Percentiles rank a stretch among this genome's conserved stretches.
phyloP scores from a whole-genome alignment of 75 land plant genomes.

The Selaginella tamariscina region DNA sequence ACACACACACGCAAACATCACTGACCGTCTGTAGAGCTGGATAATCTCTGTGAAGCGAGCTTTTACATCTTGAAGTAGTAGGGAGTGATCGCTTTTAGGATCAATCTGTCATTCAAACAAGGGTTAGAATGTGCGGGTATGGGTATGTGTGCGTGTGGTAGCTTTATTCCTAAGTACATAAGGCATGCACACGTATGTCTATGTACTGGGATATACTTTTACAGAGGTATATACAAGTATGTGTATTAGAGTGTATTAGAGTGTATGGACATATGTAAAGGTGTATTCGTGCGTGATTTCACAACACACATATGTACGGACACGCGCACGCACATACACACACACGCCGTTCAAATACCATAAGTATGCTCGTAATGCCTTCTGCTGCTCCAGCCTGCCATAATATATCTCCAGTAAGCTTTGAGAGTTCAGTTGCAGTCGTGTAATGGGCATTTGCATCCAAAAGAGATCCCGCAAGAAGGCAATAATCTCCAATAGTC shows the following conservation, averaged over 20 bases:
- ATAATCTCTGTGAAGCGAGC: constrained; percentile 68
- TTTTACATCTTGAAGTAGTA: constrained; percentile 69
- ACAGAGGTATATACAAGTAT: too few relatives aligned
- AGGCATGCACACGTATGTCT: too few relatives aligned
- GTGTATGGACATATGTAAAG: too few relatives aligned
- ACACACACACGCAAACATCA: too few relatives aligned
- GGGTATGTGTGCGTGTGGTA: too few relatives aligned
- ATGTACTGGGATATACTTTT: too few relatives aligned
- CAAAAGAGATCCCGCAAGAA: constrained; percentile 90
- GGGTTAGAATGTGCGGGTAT: too few relatives aligned
- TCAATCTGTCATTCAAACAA: not conserved
- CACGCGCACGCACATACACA: too few relatives aligned
- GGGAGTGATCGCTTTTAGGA: constrained; percentile 33
- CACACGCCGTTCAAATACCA: constrained; percentile 46
- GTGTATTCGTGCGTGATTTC: too few relatives aligned
- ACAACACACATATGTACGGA: too few relatives aligned
- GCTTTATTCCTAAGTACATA: too few relatives aligned
- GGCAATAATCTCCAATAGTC: constrained; percentile 88
- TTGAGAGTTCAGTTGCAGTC: constrained; percentile 82
- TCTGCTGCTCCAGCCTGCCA: constrained; percentile 98
- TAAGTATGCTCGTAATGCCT: constrained; percentile 83
- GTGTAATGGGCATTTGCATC: constrained; percentile 92
- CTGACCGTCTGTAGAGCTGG: constrained; percentile 51
- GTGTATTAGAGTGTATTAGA: too few relatives aligned
- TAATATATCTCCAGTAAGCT: constrained; percentile 77